Evolutionary conservation across 768 basidiomycete species (phyloP).

Genomic region (Rhizopogon rudus): DNA sequence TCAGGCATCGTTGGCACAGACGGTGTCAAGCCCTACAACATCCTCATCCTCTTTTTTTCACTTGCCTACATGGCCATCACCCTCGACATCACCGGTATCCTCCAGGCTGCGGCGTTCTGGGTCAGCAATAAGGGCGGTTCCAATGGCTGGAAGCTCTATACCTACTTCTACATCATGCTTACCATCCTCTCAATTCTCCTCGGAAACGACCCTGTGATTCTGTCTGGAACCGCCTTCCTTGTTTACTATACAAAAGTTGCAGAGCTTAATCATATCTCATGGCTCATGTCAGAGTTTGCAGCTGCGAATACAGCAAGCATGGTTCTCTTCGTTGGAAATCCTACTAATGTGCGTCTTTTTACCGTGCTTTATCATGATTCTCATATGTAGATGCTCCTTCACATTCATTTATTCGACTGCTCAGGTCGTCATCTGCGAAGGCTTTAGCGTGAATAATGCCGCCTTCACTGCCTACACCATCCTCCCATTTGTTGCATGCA

Average conservation of each 20-base stretch:
- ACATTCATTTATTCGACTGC: slow-evolving; percentile 1
- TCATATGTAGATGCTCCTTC: neutral
- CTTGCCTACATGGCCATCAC: slow-evolving; percentile 93
- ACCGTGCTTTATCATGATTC: neutral
- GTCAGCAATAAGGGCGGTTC: slow-evolving; percentile 77
- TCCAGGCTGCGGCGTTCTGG: slow-evolving; percentile 85
- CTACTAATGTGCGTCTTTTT: slow-evolving; percentile 60
- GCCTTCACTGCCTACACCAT: slow-evolving; percentile 81
- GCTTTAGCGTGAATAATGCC: slow-evolving; percentile 72
- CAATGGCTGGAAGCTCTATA: slow-evolving; percentile 67
- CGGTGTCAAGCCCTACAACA: slow-evolving; percentile 86
- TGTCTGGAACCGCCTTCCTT: slow-evolving; percentile 87
- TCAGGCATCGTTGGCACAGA: slow-evolving; percentile 77
- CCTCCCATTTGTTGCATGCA: slow-evolving; percentile 70
- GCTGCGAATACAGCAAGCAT: slow-evolving; percentile 77
- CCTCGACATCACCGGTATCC: slow-evolving; percentile 82
- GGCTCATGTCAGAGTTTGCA: slow-evolving; percentile 74
- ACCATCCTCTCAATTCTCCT: slow-evolving; percentile 70
- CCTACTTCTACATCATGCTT: slow-evolving; percentile 83
- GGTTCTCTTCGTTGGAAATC: slow-evolving; percentile 81
- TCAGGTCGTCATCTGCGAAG: slow-evolving; percentile 76
- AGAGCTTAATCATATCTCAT: slow-evolving; percentile 47
- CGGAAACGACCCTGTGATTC: slow-evolving; percentile 94
- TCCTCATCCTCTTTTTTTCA: slow-evolving; percentile 88
- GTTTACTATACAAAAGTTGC: slow-evolving; percentile 77